Evolutionary conservation across 116 monocot species (phyloP).

Genomic region (Cymodocea nodosa): DNA sequence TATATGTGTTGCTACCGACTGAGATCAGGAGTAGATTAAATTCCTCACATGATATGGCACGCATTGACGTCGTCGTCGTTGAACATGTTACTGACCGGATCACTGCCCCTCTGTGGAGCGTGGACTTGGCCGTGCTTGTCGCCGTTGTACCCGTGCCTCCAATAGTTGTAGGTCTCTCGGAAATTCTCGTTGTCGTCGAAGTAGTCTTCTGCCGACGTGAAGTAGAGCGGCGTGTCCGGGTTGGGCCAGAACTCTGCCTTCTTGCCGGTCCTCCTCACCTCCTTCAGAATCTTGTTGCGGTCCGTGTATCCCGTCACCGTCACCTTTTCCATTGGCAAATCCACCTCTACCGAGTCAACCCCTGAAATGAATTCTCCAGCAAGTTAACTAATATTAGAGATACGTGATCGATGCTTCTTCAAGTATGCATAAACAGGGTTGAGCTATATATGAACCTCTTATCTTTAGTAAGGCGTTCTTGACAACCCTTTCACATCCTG

Average conservation of each 20-base stretch:
- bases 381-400: no score
- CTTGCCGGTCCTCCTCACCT: slow-evolving; percentile 72
- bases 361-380: slow-evolving; percentile 28
- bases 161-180: slow-evolving; percentile 84
- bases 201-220: slow-evolving; percentile 52
- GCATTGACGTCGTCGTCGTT: slow-evolving; percentile 95
- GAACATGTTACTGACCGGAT: slow-evolving; percentile 89
- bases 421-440: background rate
- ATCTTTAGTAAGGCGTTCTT: slow-evolving; percentile 56
- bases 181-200: slow-evolving; percentile 53
- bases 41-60: slow-evolving; percentile 45
- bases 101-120: slow-evolving; percentile 40
- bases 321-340: slow-evolving; percentile 64
- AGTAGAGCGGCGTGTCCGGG: slow-evolving; percentile 48
- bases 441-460: slow-evolving; percentile 40
- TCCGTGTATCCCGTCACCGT: slow-evolving; percentile 87
- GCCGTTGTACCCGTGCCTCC: slow-evolving; percentile 78
- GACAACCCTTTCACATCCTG: slow-evolving; percentile 84
- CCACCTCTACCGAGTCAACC: slow-evolving; percentile 62
- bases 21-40: background rate
- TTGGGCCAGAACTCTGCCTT: slow-evolving; percentile 99
- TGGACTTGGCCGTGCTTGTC: slow-evolving; percentile 75
- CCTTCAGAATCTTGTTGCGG: slow-evolving; percentile 69
- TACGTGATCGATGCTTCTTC: background rate
- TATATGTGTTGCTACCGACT: no score